A percentile compares a stretch with the other conserved stretches of the same genome.
These are phyloP conservation scores for Litchi chinensis DNA, from an alignment of 345 rosid genomes.

Conservation along the genomic window DNA sequence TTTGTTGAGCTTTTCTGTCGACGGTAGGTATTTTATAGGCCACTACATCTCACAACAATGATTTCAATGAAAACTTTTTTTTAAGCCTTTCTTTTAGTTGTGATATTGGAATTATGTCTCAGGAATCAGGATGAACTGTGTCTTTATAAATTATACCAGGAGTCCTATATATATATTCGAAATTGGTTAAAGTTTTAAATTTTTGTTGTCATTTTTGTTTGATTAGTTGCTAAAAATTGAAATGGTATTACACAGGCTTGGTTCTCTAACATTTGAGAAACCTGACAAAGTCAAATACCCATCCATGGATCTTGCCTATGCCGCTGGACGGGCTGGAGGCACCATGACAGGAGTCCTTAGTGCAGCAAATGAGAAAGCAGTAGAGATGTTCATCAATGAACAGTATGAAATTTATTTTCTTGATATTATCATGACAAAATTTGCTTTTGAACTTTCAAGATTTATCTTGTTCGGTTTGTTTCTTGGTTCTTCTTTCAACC, in stretches of 20 bases:
- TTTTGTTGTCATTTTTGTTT: background rate
- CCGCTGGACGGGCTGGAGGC: constrained; percentile 98
- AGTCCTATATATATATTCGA: background rate
- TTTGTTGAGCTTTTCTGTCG: background rate
- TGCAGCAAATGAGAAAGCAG: constrained; percentile 92
- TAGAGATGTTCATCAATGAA: constrained; percentile 79
- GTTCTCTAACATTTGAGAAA: constrained; percentile 82
- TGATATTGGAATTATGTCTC: background rate
- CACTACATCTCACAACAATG: background rate
- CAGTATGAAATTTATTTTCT: constrained; percentile 46
- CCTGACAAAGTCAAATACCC: constrained; percentile 93
- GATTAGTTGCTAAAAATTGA: background rate
- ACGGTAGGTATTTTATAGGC: background rate
- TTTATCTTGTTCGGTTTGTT: background rate
- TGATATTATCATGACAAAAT: constrained; percentile 5
- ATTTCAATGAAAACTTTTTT: background rate
- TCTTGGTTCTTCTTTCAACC: background rate
- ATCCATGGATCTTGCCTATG: constrained; percentile 91
- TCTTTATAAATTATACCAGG: background rate
- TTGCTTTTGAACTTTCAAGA: background rate
- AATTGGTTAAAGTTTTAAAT: background rate
- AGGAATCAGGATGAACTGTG: background rate
- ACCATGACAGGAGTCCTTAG: constrained; percentile 99
- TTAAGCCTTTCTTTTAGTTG: background rate
- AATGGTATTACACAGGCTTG: constrained; percentile 57